These are phyloP conservation scores for Tephrocybe sp. DNA, from an alignment of 768 basidiomycete species.

Conservation along the genomic window DNA sequence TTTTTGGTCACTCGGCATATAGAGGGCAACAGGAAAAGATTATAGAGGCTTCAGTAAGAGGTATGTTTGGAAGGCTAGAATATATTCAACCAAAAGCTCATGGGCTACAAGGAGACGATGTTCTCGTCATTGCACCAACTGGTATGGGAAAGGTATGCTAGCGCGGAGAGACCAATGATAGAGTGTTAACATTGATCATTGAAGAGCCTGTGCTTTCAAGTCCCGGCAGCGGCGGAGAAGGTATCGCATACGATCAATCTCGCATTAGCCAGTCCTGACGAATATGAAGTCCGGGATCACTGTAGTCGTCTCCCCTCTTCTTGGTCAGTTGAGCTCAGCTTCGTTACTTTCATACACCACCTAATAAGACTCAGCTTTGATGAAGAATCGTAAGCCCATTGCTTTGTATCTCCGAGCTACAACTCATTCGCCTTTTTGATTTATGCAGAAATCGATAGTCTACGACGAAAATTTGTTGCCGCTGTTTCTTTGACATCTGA, in stretches of 20 bases:
- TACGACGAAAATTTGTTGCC: conserved; percentile 52
- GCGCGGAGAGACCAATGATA: not conserved
- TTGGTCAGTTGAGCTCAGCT: conserved; percentile 45
- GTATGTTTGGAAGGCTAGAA: conserved; percentile 28
- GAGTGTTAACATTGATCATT: not conserved
- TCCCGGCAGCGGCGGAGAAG: conserved; percentile 70
- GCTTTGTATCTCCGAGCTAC: not conserved
- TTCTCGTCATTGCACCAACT: conserved; percentile 82
- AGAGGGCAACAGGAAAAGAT: conserved; percentile 81
- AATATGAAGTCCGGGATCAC: conserved; percentile 60
- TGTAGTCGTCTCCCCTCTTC: conserved; percentile 74
- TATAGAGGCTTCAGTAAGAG: conserved; percentile 65
- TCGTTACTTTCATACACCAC: not conserved
- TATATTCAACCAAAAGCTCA: not conserved
- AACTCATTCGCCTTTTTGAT: not conserved
- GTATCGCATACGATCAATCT: too few species aligned
- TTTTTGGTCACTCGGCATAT: conserved; percentile 67
- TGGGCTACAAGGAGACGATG: conserved; percentile 76
- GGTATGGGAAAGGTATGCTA: conserved; percentile 81
- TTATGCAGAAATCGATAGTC: conserved; percentile 57
- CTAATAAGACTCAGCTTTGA: conserved; percentile 52
- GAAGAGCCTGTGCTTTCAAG: conserved; percentile 84
- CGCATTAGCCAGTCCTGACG: not conserved
- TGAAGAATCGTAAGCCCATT: conserved; percentile 71
- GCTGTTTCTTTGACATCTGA: conserved; percentile 72